Base-by-base conservation (phyloP, 495 filamentous ascomycete species). In the Cercophora newfieldiana region DNA sequence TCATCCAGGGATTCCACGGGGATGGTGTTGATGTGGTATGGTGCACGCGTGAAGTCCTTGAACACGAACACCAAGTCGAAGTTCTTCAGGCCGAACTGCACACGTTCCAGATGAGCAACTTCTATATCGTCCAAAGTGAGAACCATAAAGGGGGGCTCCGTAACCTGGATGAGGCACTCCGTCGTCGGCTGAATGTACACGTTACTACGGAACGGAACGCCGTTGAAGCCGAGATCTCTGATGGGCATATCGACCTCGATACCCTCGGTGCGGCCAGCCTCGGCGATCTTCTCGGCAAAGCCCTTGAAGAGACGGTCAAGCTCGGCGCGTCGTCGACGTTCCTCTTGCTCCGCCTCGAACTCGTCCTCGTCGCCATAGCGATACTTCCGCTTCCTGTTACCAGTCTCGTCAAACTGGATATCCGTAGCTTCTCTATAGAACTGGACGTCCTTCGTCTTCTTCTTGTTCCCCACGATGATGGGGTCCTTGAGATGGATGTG, bases 311-410 rank as follows among this genome's bases (percentile, higher is more conserved):
- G 88, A 53, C 93, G 91, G 75, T 99, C 94, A 33, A 99, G 87
- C 30, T 90, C 89, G n/a, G 93, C 92, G 31, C 95, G 83, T 25
- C 94, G 88, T 67, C 94, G 86, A 72, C 96, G 87, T 75, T 99
- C 96, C 76, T 99, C 94, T 78, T 99, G 96, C 73, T 99, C 96
- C 26, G 93, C 91, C 75, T 98, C 96, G 66, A 98, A 98, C 74
- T 99, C 96, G 72, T 99, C 96, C 75, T 99, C 96, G 68, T 99
- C 96, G 48, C 95, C 96, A 75, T 96, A 98, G n/a, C 94, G 89
- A 74, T 97, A 95, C 80, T 97, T 97, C 57, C 96, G 90, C 79
- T 97, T 97, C 53, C 96, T 86, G 75, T 97, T 98, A 65, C 96
- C 96, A 33, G 96, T 99, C 80, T 99, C 96, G 74, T 99, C 96